Base-by-base conservation (phyloP, 2,329 filamentous ascomycete genomes). In the Pseudogymnoascus sp. region DNA sequence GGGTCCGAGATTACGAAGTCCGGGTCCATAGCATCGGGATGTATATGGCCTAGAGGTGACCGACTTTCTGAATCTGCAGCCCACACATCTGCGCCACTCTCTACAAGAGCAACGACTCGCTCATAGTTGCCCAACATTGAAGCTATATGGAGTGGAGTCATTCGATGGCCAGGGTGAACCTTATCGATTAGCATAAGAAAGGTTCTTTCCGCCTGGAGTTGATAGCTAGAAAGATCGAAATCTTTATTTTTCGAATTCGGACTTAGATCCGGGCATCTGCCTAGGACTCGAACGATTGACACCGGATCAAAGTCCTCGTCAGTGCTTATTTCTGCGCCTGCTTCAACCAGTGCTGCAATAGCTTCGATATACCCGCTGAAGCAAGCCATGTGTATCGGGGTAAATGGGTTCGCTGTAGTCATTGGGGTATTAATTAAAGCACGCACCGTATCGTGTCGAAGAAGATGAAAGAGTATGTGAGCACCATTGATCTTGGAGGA, bases 381-480 rank as follows among this genome's bases (percentile, higher is more conserved):
- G 44, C 44, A 50, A 6, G 44, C 44, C 13, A 15, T 8, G 11
- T 50, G 44, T 5, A 50, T 50, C 8, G 44, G 44, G 24, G 44
- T 7, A 17, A 5, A 50, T 24, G 3, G 17, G 8, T 15, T 24
- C n/a, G 6, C 4, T 7, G 8, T 8, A 31, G 3, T 8, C 44
- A 40, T 36, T 4, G 36, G 57, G 11, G 29, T 40, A 10, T 59
- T 39, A 24, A 59, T 36, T 29, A 59, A 36, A 7, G 17, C 57
- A 11, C 9, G 57, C 11, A 39, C n/a, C 57, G n/a, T 36, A 8
- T 36, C 15, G 24, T 59, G n/a, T 24, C 31, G 33, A 36, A 59
- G 36, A 29, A 59, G 57, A 9, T 59, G 57, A 15, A 40, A 59
- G 5, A 59, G 29, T 36, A 59, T 37, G n/a, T 59, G 57, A 9